These are phyloP conservation scores for Neoascochyta sp. DNA, from an alignment of 2,329 filamentous ascomycete species.

Conservation along the genomic window DNA sequence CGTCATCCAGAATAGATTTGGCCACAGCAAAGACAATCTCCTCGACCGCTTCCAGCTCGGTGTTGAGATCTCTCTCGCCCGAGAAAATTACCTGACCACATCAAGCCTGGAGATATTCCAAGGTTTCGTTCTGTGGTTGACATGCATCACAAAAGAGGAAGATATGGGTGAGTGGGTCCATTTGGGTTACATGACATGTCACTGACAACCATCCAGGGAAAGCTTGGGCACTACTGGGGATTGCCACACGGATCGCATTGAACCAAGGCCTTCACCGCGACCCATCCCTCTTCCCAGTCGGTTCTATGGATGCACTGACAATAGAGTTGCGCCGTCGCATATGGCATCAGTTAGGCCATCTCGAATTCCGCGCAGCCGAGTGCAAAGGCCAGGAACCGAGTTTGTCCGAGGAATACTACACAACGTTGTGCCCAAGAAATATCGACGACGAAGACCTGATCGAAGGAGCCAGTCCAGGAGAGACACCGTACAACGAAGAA, in stretches of 20 bases:
- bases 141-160: conserved; percentile 38
- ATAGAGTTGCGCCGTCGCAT: conserved; percentile 37
- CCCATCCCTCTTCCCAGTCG: conserved; percentile 35
- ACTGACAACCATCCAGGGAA: conserved; percentile 23
- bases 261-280: conserved; percentile 40
- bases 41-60: conserved; percentile 34
- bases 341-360: conserved; percentile 39
- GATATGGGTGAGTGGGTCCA: conserved; percentile 32
- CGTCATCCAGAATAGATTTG: conserved; percentile 29
- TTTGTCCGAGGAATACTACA: conserved; percentile 38
- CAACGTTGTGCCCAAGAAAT: conserved; percentile 37
- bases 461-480: conserved; percentile 33
- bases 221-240: conserved; percentile 37
- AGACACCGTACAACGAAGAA: conserved; percentile 29
- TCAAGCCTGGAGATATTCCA: conserved; percentile 38
- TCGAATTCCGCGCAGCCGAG: conserved; percentile 39
- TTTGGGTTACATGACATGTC: too few relatives aligned
- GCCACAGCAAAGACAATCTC: conserved; percentile 31
- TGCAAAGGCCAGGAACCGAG: conserved; percentile 40
- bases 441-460: conserved; percentile 39
- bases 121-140: conserved; percentile 37
- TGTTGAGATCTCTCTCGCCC: conserved; percentile 34
- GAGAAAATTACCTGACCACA: conserved; percentile 38
- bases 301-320: conserved; percentile 37
- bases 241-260: conserved; percentile 37